Base-by-base conservation (phyloP, 2,329 filamentous ascomycete species). In the Alternaria sp. region DNA sequence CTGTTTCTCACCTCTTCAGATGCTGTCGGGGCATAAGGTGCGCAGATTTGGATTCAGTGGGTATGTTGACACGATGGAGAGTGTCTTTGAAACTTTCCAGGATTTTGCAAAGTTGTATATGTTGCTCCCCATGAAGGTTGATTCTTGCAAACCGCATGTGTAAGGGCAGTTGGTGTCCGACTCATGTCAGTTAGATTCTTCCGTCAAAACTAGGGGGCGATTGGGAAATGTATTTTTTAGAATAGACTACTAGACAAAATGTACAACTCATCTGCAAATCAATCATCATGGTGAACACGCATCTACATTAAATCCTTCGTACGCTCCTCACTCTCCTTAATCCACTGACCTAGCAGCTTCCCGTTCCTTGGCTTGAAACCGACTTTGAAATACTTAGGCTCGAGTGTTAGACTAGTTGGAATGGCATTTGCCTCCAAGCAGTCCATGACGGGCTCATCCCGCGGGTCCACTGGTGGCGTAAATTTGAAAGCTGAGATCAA, bases 331-430 rank as follows among this genome's bases (percentile, higher is more conserved):
- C 80, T 81, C 68, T 81, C 80, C 51, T 34, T 58, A 41, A 83
- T 80, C 81, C 81, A 83, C 67, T 66, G 70, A 56, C 81, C 80
- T 51, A 83, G 60, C 67, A 74, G 46, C 34, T 59, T 67, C 57
- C 71, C 64, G 68, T 83, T 73, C 59, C 81, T 75, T 4, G 80
- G 77, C 69, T 73, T 80, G 39, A 83, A 74, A 2, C 81, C 80
- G 9, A 81, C 75, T 73, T 82, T 83, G 69, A 83, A 83, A 23
- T 80, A 77, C 73, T 82, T 83, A 0, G 81, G 80, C 68, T 83
- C 81, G 73, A 82, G 72, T 0, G 81, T 83, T 75, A 83, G 69
- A 48, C 79, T 74, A 40, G 81, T 83, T 3, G 81, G 81, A 36
- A 81, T 69, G 10, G 76, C 70, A 62, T 83, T 83, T 40, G 80